phyloP scores from a whole-genome alignment of 495 filamentous ascomycete species.

The Aspergillus kassunensis region DNA sequence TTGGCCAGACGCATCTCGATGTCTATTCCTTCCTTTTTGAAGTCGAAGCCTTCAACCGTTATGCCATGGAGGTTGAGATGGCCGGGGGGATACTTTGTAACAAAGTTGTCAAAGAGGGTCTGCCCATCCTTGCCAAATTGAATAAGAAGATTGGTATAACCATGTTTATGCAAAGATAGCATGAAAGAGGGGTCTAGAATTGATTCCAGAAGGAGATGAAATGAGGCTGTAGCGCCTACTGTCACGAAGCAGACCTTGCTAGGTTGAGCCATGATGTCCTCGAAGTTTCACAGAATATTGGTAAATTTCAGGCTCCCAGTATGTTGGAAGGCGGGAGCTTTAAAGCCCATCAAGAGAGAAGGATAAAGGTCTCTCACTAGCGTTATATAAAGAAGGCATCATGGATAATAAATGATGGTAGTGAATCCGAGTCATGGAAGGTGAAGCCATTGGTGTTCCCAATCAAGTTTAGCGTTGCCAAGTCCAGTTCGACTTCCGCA shows the following conservation, averaged over 20 bases:
- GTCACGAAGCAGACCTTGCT: conserved; percentile 72
- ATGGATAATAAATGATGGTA: no score
- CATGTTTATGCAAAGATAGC: conserved; percentile 42
- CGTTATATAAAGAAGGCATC: no score
- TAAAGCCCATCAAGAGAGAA: no score
- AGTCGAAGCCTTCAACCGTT: conserved; percentile 59
- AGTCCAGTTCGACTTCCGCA: conserved; percentile 11
- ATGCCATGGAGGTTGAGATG: conserved; percentile 36
- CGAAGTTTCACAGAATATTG: not conserved
- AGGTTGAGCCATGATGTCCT: conserved; percentile 2
- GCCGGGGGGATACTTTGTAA: conserved; percentile 13
- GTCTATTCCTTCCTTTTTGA: conserved; percentile 54
- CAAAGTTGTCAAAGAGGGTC: conserved; percentile 40
- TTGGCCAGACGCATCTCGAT: conserved; percentile 52
- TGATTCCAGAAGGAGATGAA: conserved; percentile 64
- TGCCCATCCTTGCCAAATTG: conserved; percentile 69
- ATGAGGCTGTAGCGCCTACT: conserved; percentile 85
- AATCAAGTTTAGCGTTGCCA: conserved; percentile 20
- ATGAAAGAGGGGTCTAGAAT: conserved; percentile 61
- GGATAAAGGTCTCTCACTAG: no score
- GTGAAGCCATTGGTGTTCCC: not conserved
- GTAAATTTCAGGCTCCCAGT: not conserved
- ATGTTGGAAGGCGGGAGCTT: not conserved
- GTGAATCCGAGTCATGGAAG: no score
- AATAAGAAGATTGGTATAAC: conserved; percentile 64